Base-by-base conservation (phyloP, 106 monocot genomes). In the Dendrobium catenatum region DNA sequence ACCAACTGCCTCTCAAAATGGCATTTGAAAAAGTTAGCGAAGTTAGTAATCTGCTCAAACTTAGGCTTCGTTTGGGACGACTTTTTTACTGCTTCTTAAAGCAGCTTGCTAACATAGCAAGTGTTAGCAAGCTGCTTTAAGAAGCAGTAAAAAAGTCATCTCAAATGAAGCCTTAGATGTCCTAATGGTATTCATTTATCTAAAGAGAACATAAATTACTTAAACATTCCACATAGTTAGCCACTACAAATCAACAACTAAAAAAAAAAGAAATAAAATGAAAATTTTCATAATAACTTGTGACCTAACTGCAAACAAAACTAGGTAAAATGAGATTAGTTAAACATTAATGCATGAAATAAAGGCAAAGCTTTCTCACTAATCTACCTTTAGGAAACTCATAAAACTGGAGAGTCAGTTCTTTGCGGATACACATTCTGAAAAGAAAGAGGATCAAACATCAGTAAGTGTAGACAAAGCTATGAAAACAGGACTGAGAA, bases 1-100 rank as follows among this genome's bases (percentile, higher is more conserved):
- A 27, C 27, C 27, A 51, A 76, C 7, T 55, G 19, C 78, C 83
- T 85, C 79, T 77, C 76, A 79, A 64, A 81, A 59, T 55, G 41
- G 51, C 17, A 68, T 24, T 75, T 48, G 77, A 74, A 51, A 42
- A 73, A 54, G 43, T 58, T 18, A n/a, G 42, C 66, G 8, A 27
- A 64, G 31, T 56, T 72, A 37, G n/a, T 17, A 64, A 41, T 24
- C 26, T 29, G 6, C 13, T 24, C 4, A 54, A 33, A 54, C 7
- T 29, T 20, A 58, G 46, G 9, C 42, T 9, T 29, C 37, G 5
- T 16, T 27, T 27, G 27, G 27, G 27, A 27, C 0, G 27, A 27
- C 27, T 27, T 27, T 27, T 27, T 27, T 27, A 27, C 27, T 27
- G 27, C 27, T 27, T 27, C 27, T 27, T 27, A 27, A 27, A 27